These are phyloP conservation scores for Russula vinacea DNA, from an alignment of 768 basidiomycete species.

Conservation along the genomic window DNA sequence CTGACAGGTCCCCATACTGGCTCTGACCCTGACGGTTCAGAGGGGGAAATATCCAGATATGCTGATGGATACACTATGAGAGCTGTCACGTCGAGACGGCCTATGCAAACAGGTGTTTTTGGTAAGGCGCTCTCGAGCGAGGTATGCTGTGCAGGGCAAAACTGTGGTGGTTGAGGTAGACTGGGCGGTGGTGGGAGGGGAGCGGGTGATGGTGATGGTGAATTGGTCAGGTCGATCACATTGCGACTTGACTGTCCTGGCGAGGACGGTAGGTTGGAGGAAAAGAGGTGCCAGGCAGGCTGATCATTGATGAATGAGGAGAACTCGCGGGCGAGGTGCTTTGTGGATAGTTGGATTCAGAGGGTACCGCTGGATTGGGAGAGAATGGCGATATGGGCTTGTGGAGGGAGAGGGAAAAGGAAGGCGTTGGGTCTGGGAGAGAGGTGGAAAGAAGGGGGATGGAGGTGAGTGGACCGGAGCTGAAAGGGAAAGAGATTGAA, in stretches of 20 bases:
- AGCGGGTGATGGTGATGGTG: conserved; percentile 23
- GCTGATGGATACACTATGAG: conserved; percentile 79
- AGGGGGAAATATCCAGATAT: conserved; percentile 51
- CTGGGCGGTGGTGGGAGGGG: conserved; percentile 27
- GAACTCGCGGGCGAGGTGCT: conserved; percentile 12
- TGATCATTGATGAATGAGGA: conserved; percentile 19
- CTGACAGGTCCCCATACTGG: conserved; percentile 68
- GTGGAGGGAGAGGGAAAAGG: conserved; percentile 5
- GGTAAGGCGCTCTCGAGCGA: conserved; percentile 63
- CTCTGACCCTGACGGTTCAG: conserved; percentile 38
- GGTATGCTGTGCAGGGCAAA: conserved; percentile 23
- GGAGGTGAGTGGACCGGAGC: conserved; percentile 15
- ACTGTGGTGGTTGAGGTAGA: conserved; percentile 25
- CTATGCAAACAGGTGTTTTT: conserved; percentile 86
- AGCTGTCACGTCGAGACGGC: conserved; percentile 76
- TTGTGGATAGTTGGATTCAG: conserved; percentile 1
- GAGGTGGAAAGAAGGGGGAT: conserved; percentile 19
- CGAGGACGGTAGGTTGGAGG: conserved; percentile 16
- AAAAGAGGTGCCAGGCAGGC: conserved; percentile 30
- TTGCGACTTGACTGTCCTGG: conserved; percentile 13
- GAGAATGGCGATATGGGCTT: background rate
- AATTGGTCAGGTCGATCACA: conserved; percentile 22
- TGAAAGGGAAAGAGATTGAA: conserved; percentile 16
- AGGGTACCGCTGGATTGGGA: background rate
- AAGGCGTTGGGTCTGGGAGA: conserved; percentile 2